Evolutionary conservation across 257 asterid species (phyloP), one percentile per base, ranked within the genome.

Genomic region (Eustoma russellianum): DNA sequence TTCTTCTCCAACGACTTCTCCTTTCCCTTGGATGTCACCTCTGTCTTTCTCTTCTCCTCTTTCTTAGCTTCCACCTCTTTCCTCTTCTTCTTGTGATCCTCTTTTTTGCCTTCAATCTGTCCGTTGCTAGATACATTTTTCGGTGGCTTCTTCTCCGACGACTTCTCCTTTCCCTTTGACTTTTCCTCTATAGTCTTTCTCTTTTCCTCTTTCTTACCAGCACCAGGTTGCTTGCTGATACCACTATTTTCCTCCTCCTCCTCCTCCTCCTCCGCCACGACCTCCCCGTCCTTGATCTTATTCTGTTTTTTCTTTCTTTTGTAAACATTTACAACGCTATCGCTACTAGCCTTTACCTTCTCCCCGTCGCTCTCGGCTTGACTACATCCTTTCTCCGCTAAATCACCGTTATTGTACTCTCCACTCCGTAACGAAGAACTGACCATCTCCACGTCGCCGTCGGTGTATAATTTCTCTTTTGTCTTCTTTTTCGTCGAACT

Each of bases 201-300:
- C 19, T 65, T 57, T 28, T 17, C 46, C 33, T 34, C 33, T 43
- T 58, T 65, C 19, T 57, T 56, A 18, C 17, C 56, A 13, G 46
- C 35, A 30, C 64, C 44, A 24, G 14, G 46, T 17, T 41, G 44
- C 10, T 38, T 17, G n/a, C 48, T 19, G 43, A 41, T 16, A 7
- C 34, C 70, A 51, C 11, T 57, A 17, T 44, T 19, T 19, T 19
- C 28, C 28, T 19, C n/a, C n/a, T n/a, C 28, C 17, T 59, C 56
- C 41, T 44, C 41, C 50, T 41, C 49, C 67, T 45, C 43, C 45
- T n/a, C 53, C 60, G 5, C 46, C n/a, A 13, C 15, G 11, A 8
- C 57, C 30, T 52, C 40, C 13, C 9, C 15, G 5, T 59, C 34
- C 16, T 19, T 35, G 33, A 16, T 60, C 17, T 53, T 44, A 15